Evolutionary conservation across 305 asterid genomes (phyloP).

Genomic region (Solanum hybrid): DNA sequence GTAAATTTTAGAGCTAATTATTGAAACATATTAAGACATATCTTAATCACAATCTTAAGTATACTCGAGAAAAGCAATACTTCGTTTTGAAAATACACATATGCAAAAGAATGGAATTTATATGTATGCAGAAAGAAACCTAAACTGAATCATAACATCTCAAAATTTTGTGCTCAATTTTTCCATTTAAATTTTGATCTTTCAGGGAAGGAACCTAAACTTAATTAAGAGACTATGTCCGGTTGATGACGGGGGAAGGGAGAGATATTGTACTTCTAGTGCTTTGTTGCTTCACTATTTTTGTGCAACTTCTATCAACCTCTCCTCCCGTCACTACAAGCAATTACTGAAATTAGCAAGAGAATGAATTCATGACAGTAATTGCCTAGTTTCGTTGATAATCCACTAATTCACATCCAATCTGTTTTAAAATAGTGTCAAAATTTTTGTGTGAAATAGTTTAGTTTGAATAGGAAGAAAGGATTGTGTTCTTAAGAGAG

Average conservation of each 20-base stretch:
- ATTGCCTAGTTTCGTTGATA: neutral
- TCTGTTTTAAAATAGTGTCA: neutral
- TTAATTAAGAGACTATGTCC: neutral
- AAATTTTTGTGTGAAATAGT: neutral
- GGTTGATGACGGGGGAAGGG: neutral
- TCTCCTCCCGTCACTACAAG: neutral
- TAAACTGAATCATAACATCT: neutral
- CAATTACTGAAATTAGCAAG: neutral
- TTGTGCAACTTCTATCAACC: neutral
- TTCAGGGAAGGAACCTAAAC: neutral
- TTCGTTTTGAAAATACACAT: neutral
- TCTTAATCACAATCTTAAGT: neutral
- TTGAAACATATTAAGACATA: neutral
- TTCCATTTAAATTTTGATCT: neutral
- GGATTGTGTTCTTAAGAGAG: neutral
- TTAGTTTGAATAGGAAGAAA: neutral
- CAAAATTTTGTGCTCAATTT: neutral
- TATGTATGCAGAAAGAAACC: neutral
- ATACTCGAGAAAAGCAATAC: neutral
- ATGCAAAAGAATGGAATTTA: neutral
- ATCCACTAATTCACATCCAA: neutral
- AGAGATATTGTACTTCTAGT: neutral
- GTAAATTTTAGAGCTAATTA: neutral
- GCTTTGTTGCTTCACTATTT: neutral
- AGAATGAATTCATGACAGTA: neutral